These are phyloP conservation scores for Dissophora globulifera DNA, from an alignment of 192 early-diverging fungal species.

Conservation along the genomic window DNA sequence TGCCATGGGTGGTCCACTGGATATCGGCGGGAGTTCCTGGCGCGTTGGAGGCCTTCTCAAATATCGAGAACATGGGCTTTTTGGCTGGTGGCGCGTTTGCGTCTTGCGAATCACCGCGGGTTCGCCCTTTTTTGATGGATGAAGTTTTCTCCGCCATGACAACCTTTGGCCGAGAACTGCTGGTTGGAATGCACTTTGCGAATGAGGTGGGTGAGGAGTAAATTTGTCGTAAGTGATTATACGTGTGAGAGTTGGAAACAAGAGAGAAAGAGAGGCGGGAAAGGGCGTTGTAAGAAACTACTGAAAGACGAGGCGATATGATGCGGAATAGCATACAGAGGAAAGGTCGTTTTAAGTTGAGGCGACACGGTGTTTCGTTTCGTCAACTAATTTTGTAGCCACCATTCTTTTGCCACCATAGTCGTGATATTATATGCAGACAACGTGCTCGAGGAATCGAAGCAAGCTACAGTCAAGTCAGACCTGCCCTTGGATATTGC, in stretches of 20 bases:
- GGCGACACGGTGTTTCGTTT: no score
- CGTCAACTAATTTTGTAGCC: no score
- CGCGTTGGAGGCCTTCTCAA: slow-evolving; percentile 17
- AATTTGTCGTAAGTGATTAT: background rate
- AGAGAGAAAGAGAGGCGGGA: background rate
- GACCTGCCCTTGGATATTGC: no score
- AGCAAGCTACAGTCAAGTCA: no score
- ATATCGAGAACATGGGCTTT: slow-evolving; percentile 46
- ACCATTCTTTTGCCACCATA: no score
- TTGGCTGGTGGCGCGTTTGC: background rate
- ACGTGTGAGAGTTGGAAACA: background rate
- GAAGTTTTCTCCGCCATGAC: slow-evolving; percentile 7
- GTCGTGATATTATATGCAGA: no score
- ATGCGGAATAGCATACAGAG: no score
- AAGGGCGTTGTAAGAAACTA: no score
- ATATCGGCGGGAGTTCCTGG: slow-evolving; percentile 14
- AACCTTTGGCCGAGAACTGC: background rate
- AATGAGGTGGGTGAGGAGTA: background rate
- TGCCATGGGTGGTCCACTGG: slow-evolving; percentile 24
- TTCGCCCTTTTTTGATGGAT: background rate
- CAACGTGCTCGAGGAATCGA: no score
- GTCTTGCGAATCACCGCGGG: slow-evolving; percentile 16
- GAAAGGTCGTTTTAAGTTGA: no score
- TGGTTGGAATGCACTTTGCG: background rate
- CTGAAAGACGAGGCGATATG: no score